Base-by-base conservation (phyloP, 179 eudicot species). In the Pouteria campechiana region DNA sequence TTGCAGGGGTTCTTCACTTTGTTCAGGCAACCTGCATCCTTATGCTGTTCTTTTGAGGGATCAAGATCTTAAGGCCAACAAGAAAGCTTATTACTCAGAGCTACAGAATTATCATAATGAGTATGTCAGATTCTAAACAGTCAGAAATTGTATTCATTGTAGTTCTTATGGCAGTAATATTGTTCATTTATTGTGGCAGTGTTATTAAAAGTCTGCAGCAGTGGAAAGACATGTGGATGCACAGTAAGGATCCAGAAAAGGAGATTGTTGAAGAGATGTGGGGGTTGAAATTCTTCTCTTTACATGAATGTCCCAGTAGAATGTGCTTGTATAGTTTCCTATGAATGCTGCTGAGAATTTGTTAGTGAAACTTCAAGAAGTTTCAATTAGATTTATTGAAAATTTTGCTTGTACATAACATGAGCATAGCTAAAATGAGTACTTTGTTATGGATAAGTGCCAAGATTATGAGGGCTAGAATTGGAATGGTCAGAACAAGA, bases 1-100 rank as follows among this genome's bases (percentile, higher is more conserved):
- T 48, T 53, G 66, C 74, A 89, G 97, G 97, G 69, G 83, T 44
- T 40, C 69, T 40, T 60, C 74, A 25, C 67, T 89, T 49, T 89
- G 83, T 56, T 73, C 71, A 20, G 90, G 93, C 48, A 60, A 66
- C 44, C 70, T 72, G 65, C 95, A 81, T 54, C 98, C 98, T 32
- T 95, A 90, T 68, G 69, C 63, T 29, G 63, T 79, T 54, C 54
- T 61, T 65, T 61, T 55, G 32, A 50, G 60, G 54, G 95, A 82
- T 55, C 76, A 53, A 50, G 30, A 60, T 50, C 48, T 70, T 36
- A 75, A 67, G 66, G 61, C 69, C 27, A 66, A 61, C 48, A 90
- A 79, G 72, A 81, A 79, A 48, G 71, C 71, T 18, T 81, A 85
- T 58, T 79, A 72, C 39, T 57, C 67, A 0, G 82, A 68, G 66